phyloP scores from a whole-genome alignment of 2,329 filamentous ascomycete genomes.

The Diaporthe sp. region DNA sequence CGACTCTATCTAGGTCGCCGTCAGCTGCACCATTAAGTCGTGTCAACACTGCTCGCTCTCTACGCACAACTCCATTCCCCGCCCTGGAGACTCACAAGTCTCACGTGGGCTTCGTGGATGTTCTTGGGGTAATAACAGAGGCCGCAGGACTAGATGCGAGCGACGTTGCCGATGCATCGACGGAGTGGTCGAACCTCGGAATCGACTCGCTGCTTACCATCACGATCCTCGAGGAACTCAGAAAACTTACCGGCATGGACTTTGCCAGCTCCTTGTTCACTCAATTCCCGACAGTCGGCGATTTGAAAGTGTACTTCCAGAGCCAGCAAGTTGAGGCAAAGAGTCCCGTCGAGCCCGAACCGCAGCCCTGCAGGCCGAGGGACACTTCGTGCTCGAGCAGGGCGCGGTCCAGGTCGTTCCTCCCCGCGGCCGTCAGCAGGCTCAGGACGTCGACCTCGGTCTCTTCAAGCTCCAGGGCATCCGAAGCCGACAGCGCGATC shows the following conservation, averaged over 20 bases:
- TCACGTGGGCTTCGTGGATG: background rate
- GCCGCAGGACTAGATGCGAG: background rate
- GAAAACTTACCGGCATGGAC: constrained; percentile 48
- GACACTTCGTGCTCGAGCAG: constrained; percentile 8
- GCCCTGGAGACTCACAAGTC: background rate
- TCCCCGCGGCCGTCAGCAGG: constrained; percentile 20
- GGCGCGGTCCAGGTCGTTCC: background rate
- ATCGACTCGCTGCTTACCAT: constrained; percentile 53
- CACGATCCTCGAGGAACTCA: constrained; percentile 50
- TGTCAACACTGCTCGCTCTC: background rate
- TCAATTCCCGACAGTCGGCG: constrained; percentile 45
- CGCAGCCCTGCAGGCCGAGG: background rate
- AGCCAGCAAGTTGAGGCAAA: constrained; percentile 9
- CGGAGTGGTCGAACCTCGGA: constrained; percentile 50
- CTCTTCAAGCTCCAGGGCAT: constrained; percentile 5
- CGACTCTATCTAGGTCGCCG: constrained; percentile 3
- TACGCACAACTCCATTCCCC: constrained; percentile 15
- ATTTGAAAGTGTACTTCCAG: background rate
- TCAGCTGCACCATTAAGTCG: constrained; percentile 7
- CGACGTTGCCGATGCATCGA: constrained; percentile 44
- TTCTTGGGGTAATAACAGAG: constrained; percentile 4
- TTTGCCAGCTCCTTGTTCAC: constrained; percentile 46
- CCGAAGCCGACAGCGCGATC: constrained; percentile 9
- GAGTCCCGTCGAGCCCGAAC: constrained; percentile 5
- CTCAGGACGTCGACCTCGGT: constrained; percentile 29